A percentile compares a stretch with the other conserved stretches of the same genome.
Evolutionary conservation across 2,329 filamentous ascomycete species (phyloP).

Genomic region (Coniella lustricola): DNA sequence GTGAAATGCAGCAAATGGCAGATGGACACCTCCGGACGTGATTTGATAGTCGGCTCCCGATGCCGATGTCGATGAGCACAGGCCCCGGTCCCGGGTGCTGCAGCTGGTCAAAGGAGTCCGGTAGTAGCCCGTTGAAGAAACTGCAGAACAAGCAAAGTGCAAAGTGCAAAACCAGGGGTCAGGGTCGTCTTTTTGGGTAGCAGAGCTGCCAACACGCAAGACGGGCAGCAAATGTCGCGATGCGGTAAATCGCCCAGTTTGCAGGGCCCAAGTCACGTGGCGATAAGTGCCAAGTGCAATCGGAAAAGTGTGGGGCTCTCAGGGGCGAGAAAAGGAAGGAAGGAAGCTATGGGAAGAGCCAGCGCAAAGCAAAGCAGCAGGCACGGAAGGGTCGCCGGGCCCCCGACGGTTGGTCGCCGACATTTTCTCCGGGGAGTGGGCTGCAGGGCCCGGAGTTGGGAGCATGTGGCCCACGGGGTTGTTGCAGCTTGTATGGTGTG

Average conservation of each 20-base stretch:
- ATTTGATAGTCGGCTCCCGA: slow-evolving; percentile 11
- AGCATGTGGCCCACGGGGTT: not conserved
- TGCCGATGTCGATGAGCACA: not conserved
- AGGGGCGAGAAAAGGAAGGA: not conserved
- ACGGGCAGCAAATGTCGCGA: slow-evolving; percentile 7
- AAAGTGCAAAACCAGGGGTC: not conserved
- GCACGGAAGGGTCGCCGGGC: not conserved
- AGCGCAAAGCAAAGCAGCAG: not conserved
- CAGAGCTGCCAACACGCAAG: slow-evolving; percentile 8
- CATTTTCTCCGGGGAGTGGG: not conserved
- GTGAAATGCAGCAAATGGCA: not conserved
- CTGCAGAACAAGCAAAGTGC: no score
- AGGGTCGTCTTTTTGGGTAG: not conserved
- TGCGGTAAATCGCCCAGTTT: slow-evolving; percentile 1
- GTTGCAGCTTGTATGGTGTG: no score
- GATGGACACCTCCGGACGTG: slow-evolving; percentile 1
- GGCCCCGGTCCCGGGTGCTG: not conserved
- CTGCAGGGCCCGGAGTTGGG: no score
- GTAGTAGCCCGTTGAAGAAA: no score
- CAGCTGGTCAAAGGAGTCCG: not conserved
- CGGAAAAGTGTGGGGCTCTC: no score
- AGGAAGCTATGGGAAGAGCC: not conserved
- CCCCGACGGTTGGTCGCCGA: not conserved
- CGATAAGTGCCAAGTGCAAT: slow-evolving; percentile 14
- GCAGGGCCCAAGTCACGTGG: slow-evolving; percentile 10